These are phyloP conservation scores for Kandelia obovata DNA, from an alignment of 345 rosid genomes.

Conservation along the genomic window DNA sequence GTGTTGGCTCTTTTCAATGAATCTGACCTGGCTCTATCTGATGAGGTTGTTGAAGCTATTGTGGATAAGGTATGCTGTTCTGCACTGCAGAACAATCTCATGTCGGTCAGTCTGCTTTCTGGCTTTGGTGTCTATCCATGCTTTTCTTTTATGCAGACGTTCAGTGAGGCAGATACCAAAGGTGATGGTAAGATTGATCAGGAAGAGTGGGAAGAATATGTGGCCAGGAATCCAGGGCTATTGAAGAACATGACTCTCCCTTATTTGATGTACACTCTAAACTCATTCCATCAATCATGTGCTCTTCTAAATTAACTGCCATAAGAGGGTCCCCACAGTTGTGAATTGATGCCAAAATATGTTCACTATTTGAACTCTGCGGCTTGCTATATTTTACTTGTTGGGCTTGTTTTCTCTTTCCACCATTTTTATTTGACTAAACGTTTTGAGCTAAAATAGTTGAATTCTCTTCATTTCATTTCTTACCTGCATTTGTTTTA, in stretches of 20 bases:
- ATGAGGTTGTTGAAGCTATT: conserved; percentile 28
- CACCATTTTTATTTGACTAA: too few relatives aligned
- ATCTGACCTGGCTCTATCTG: conserved; percentile 49
- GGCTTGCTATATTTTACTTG: too few relatives aligned
- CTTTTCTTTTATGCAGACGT: conserved; percentile 22
- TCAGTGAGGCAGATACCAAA: conserved; percentile 25
- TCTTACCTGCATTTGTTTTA: too few relatives aligned
- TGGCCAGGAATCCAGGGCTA: conserved; percentile 21
- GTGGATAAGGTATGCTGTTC: conserved; percentile 23
- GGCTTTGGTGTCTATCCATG: not conserved
- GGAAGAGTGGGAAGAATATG: conserved; percentile 33
- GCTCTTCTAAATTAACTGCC: too few relatives aligned
- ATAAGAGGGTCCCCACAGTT: too few relatives aligned
- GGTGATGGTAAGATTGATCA: conserved; percentile 32
- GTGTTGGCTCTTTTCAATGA: conserved; percentile 60
- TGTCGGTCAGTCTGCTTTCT: too few relatives aligned
- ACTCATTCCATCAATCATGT: not conserved
- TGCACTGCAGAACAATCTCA: not conserved
- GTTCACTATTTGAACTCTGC: too few relatives aligned
- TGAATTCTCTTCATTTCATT: too few relatives aligned
- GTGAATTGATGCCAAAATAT: too few relatives aligned
- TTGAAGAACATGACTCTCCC: conserved; percentile 43
- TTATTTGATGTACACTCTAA: conserved; percentile 18
- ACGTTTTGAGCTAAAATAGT: too few relatives aligned
- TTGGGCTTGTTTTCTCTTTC: too few relatives aligned